phyloP scores from a whole-genome alignment of 2,329 filamentous ascomycete genomes.

The Pseudogymnoascus destructans region DNA sequence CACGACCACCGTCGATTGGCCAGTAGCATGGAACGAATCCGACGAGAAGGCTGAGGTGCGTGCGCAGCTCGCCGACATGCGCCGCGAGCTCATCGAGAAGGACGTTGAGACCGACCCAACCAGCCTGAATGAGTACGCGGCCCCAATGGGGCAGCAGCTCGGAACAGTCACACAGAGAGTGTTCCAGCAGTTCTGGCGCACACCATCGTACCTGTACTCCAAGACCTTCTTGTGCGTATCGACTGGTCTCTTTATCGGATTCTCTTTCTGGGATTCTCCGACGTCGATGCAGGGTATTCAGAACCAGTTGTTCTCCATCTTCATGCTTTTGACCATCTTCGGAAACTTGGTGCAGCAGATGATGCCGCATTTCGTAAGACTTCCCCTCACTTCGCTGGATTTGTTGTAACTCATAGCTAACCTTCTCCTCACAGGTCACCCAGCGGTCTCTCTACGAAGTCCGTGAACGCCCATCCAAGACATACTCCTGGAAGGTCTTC shows the following conservation, averaged over 20 bases:
- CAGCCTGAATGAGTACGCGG: slow-evolving; percentile 44
- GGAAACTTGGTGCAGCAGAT: slow-evolving; percentile 66
- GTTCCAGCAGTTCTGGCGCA: slow-evolving; percentile 52
- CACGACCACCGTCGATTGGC: slow-evolving; percentile 48
- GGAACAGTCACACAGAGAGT: slow-evolving; percentile 40
- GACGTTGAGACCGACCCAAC: slow-evolving; percentile 18
- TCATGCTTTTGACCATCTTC: slow-evolving; percentile 63
- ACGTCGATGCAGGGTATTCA: slow-evolving; percentile 49
- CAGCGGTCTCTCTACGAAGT: slow-evolving; percentile 45
- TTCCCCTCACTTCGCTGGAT: slow-evolving; percentile 34
- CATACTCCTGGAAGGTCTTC: slow-evolving; percentile 58
- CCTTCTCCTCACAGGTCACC: slow-evolving; percentile 1
- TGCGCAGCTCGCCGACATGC: slow-evolving; percentile 40
- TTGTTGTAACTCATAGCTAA: not conserved
- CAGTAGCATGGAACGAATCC: slow-evolving; percentile 44
- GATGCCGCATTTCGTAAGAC: slow-evolving; percentile 55
- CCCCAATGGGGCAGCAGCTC: slow-evolving; percentile 42
- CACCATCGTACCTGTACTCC: slow-evolving; percentile 40
- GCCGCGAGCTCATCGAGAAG: slow-evolving; percentile 29
- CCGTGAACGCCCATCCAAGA: slow-evolving; percentile 64
- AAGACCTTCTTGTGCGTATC: slow-evolving; percentile 24
- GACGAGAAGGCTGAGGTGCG: slow-evolving; percentile 29
- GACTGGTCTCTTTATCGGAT: slow-evolving; percentile 50
- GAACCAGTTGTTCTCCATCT: slow-evolving; percentile 60
- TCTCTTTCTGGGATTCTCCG: slow-evolving; percentile 54